phyloP scores from a whole-genome alignment of 352 stramenopile species.

The Albugo laibachii region DNA sequence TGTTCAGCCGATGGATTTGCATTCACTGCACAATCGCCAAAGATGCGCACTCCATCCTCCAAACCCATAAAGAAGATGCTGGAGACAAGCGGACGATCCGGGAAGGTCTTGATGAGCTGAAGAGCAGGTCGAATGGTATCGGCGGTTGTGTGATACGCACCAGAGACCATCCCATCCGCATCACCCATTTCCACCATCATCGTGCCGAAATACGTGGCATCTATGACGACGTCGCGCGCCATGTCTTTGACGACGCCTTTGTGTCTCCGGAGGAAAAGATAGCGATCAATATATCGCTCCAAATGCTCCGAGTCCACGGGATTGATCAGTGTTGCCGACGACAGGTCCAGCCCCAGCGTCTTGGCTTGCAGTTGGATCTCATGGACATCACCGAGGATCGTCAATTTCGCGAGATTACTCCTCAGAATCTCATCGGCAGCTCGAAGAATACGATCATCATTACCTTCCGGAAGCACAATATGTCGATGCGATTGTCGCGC shows the following conservation, averaged over 20 bases:
- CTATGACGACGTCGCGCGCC: conserved; percentile 28
- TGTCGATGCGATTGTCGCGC: conserved; percentile 41
- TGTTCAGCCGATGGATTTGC: conserved; percentile 48
- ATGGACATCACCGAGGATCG: conserved; percentile 60
- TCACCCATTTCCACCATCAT: conserved; percentile 71
- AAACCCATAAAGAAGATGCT: conserved; percentile 81
- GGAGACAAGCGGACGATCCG: conserved; percentile 44
- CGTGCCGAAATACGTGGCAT: conserved; percentile 70
- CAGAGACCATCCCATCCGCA: conserved; percentile 73
- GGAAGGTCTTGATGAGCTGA: conserved; percentile 73
- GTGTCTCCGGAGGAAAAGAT: conserved; percentile 67
- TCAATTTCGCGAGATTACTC: conserved; percentile 41
- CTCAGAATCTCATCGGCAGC: conserved; percentile 53
- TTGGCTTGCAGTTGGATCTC: conserved; percentile 43
- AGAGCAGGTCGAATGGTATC: conserved; percentile 78
- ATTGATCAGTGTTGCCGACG: conserved; percentile 32
- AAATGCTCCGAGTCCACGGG: conserved; percentile 21
- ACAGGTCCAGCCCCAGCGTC: conserved; percentile 41
- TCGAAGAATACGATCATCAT: conserved; percentile 62
- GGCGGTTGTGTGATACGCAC: conserved; percentile 62
- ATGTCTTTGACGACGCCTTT: conserved; percentile 50
- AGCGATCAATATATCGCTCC: conserved; percentile 30
- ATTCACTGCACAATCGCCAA: conserved; percentile 77
- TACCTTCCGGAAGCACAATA: conserved; percentile 70
- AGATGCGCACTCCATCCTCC: conserved; percentile 56